Conservation (phyloP, 805 yeast species). For the Saccharomycopsis synnaedendra region DNA sequence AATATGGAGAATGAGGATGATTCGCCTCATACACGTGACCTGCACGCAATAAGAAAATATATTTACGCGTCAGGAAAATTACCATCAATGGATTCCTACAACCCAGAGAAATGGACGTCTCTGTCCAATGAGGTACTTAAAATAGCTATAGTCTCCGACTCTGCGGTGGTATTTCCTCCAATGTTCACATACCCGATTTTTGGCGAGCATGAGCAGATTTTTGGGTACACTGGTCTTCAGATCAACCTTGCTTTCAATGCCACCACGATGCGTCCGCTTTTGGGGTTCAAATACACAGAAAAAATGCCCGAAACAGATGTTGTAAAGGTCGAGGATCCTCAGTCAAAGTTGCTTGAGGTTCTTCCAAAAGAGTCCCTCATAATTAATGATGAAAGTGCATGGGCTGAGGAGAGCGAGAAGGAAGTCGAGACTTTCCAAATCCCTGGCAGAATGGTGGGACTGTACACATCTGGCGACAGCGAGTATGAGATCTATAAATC, state of each 20-base stretch:
- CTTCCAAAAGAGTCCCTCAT: constrained; percentile 49
- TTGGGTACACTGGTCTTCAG: constrained; percentile 65
- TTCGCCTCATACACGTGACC: too few relatives aligned
- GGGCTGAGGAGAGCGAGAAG: constrained; percentile 46
- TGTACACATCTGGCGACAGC: constrained; percentile 24
- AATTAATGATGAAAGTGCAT: constrained; percentile 49
- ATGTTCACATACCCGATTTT: constrained; percentile 83
- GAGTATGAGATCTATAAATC: constrained; percentile 40
- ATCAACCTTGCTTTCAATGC: constrained; percentile 67
- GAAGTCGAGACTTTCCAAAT: constrained; percentile 34
- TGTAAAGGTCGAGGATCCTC: constrained; percentile 48
- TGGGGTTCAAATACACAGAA: constrained; percentile 44
- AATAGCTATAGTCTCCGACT: constrained; percentile 45
- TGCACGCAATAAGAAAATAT: too few relatives aligned
- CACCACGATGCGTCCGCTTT: constrained; percentile 59
- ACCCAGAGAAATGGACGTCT: constrained; percentile 63
- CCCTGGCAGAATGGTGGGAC: constrained; percentile 26
- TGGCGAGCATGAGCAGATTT: constrained; percentile 84
- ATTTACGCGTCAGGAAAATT: neutral
- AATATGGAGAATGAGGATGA: too few relatives aligned
- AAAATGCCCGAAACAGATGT: constrained; percentile 35
- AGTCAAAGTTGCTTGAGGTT: constrained; percentile 38
- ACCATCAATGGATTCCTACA: constrained; percentile 2
- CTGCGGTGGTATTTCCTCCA: constrained; percentile 61
- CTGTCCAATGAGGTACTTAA: constrained; percentile 61